These are phyloP conservation scores for Vicia sativa DNA, from an alignment of 306 rosid species.

Conservation along the genomic window DNA sequence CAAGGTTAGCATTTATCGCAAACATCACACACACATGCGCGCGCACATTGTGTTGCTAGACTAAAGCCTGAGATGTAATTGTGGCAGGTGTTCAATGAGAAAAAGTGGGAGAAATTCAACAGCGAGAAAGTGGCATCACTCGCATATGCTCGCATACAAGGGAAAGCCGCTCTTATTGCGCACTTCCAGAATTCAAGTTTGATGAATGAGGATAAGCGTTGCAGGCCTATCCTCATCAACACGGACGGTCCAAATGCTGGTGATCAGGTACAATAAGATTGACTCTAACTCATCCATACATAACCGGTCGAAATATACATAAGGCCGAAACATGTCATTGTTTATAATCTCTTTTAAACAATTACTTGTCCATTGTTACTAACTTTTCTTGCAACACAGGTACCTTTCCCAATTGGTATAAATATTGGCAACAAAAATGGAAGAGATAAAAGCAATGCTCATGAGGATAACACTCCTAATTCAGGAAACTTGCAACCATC, in stretches of 20 bases:
- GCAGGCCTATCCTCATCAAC: conserved; percentile 74
- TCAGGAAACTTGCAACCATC: no score
- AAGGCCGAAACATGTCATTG: no score
- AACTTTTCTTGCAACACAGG: conserved; percentile 49
- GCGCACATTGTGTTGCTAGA: not conserved
- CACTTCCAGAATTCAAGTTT: conserved; percentile 78
- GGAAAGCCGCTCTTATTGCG: conserved; percentile 66
- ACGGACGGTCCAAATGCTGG: conserved; percentile 82
- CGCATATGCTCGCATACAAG: conserved; percentile 80
- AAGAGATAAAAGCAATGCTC: conserved; percentile 36
- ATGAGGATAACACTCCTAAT: conserved; percentile 12
- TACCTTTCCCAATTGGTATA: conserved; percentile 68
- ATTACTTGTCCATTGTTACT: conserved; percentile 1
- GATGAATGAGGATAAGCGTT: conserved; percentile 72
- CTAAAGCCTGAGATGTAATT: conserved; percentile 23
- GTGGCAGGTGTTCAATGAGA: conserved; percentile 66
- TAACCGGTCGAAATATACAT: not conserved
- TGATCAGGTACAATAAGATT: conserved; percentile 49
- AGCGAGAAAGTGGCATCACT: conserved; percentile 77
- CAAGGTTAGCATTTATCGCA: conserved; percentile 48
- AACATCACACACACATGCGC: conserved; percentile 19
- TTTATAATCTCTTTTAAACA: no score
- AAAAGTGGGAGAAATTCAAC: conserved; percentile 78
- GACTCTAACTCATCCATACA: not conserved
- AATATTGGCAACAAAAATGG: conserved; percentile 55